Conservation (phyloP, 768 basidiomycete genomes). For the Phylloporus sp. region DNA sequence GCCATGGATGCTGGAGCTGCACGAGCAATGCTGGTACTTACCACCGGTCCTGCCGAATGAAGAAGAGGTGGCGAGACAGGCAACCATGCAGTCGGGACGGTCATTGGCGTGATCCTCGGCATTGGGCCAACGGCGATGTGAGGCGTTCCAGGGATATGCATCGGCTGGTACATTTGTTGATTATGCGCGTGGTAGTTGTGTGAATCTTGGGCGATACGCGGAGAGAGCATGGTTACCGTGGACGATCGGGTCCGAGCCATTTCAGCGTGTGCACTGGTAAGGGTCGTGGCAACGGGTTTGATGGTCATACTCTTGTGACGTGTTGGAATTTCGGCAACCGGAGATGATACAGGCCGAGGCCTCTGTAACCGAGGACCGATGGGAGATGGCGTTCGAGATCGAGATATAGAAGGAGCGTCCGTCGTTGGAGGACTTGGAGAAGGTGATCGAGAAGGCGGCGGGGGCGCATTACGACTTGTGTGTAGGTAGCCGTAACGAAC, state of each 20-base stretch:
- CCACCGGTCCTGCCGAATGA: slow-evolving; percentile 13
- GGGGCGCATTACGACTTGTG: slow-evolving; percentile 25
- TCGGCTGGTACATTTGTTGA: slow-evolving; percentile 30
- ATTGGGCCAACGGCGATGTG: slow-evolving; percentile 3
- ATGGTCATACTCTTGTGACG: slow-evolving; percentile 31
- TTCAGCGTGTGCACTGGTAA: slow-evolving; percentile 19
- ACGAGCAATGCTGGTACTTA: slow-evolving; percentile 12
- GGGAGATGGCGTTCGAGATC: slow-evolving; percentile 45
- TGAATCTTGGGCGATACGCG: slow-evolving; percentile 24
- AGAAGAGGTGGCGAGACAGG: slow-evolving; percentile 8
- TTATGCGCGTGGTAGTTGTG: slow-evolving; percentile 31
- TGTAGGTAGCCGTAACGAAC: slow-evolving; percentile 15
- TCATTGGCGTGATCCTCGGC: slow-evolving; percentile 4
- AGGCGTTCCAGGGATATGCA: slow-evolving; percentile 24
- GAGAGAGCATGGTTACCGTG: slow-evolving; percentile 24
- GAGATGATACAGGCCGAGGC: slow-evolving; percentile 29
- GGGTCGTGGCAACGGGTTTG: slow-evolving; percentile 18
- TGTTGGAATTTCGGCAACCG: slow-evolving; percentile 22
- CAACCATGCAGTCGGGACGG: slow-evolving; percentile 14
- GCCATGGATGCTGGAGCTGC: slow-evolving; percentile 11
- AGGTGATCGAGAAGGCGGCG: slow-evolving; percentile 27
- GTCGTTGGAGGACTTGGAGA: slow-evolving; percentile 20
- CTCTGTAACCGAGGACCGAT: slow-evolving; percentile 43
- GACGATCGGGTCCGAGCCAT: slow-evolving; percentile 26
- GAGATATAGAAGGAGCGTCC: slow-evolving; percentile 25